Evolutionary conservation across 2,329 filamentous ascomycete species (phyloP).

Genomic region (Talaromyces pinophilus): DNA sequence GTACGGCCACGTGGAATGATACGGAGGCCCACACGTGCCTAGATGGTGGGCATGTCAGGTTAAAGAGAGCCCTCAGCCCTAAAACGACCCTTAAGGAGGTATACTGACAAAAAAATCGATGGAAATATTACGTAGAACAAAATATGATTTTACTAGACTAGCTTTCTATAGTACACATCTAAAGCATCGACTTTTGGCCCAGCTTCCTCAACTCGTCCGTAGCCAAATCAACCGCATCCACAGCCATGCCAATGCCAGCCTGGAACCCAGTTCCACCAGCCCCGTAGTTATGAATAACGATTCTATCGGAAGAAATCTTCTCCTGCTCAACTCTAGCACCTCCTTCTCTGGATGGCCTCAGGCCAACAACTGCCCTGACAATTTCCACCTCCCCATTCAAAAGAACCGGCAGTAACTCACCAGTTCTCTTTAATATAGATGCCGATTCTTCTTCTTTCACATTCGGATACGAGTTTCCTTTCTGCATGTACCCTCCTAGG

Average conservation of each 20-base stretch:
- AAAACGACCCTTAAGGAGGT: not conserved
- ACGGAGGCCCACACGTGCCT: not conserved
- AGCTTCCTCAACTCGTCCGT: not conserved
- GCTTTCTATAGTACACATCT: not conserved
- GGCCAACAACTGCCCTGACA: conserved; percentile 50
- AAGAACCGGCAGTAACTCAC: conserved; percentile 39
- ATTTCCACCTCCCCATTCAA: conserved; percentile 36
- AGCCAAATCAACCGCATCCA: conserved; percentile 17
- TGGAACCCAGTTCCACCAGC: conserved; percentile 64
- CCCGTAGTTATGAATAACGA: conserved; percentile 59
- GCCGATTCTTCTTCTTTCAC: conserved; percentile 55
- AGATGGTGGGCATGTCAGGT: not conserved
- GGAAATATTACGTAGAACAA: not conserved
- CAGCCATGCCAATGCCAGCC: conserved; percentile 30
- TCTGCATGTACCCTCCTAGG: conserved; percentile 60
- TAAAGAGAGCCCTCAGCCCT: not conserved
- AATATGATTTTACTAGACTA: not conserved
- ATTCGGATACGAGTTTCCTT: conserved; percentile 57
- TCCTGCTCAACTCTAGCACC: conserved; percentile 58
- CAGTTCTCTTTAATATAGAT: conserved; percentile 43
- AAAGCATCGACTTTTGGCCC: conserved; percentile 10
- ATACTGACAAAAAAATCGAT: not conserved
- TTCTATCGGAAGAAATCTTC: conserved; percentile 31
- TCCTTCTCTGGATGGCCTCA: conserved; percentile 48
- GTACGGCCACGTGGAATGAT: not conserved